phyloP scores from a whole-genome alignment of 768 basidiomycete species.

The Naematelia encephala region DNA sequence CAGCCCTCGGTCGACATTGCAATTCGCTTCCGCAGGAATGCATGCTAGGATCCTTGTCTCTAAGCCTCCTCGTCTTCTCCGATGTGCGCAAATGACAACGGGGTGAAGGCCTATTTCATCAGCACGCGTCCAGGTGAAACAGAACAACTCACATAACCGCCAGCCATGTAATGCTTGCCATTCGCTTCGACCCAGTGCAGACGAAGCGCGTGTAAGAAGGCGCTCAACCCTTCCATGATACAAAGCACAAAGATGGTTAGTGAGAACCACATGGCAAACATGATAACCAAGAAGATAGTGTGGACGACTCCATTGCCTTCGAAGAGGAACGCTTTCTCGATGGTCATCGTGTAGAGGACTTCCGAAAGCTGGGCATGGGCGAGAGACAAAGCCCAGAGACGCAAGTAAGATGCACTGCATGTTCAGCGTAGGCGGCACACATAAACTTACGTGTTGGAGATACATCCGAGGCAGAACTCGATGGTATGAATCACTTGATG shows the following conservation, averaged over 20 bases:
- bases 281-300: conserved; percentile 60
- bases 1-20: neutral
- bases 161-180: conserved; percentile 91
- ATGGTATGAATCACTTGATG: conserved; percentile 99
- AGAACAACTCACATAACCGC: conserved; percentile 59
- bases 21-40: conserved; percentile 3
- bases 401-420: conserved; percentile 53
- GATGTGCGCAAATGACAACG: conserved; percentile 48
- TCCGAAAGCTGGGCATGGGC: conserved; percentile 95
- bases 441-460: conserved; percentile 75
- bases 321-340: conserved; percentile 54
- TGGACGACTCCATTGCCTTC: conserved; percentile 53
- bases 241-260: conserved; percentile 76
- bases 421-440: conserved; percentile 44
- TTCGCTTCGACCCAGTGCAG: conserved; percentile 73
- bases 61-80: conserved; percentile 41
- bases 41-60: neutral
- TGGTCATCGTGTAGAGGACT: conserved; percentile 68
- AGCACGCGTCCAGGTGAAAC: conserved; percentile 8
- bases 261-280: conserved; percentile 78
- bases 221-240: conserved; percentile 70
- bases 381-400: conserved; percentile 95
- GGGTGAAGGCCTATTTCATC: conserved; percentile 46
- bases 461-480: conserved; percentile 98
- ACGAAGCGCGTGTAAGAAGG: conserved; percentile 16